Evolutionary conservation across 179 eudicot species (phyloP).

Genomic region (Silene vulgaris): DNA sequence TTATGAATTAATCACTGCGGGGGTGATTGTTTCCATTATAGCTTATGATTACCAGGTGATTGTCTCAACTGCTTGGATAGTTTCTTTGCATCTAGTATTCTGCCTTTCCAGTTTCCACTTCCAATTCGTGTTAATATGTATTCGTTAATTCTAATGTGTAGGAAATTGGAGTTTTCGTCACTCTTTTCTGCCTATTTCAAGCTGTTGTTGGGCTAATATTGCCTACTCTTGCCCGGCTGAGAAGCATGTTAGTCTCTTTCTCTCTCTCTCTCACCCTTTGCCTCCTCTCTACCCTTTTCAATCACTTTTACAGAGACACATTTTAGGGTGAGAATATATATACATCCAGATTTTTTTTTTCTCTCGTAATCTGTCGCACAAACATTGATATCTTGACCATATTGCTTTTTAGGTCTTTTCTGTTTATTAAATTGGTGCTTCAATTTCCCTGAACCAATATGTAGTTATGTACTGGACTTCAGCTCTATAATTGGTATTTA

Average conservation of each 20-base stretch:
- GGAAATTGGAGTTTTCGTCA: conserved; percentile 75
- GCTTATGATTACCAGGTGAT: conserved; percentile 95
- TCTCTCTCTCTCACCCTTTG: conserved; percentile 16
- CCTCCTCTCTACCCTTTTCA: not conserved
- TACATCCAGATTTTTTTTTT: not conserved
- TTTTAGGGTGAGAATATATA: not conserved
- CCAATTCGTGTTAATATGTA: conserved; percentile 3
- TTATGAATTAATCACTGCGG: conserved; percentile 49
- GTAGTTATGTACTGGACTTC: too few species aligned
- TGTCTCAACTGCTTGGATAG: not conserved
- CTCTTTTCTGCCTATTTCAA: conserved; percentile 70
- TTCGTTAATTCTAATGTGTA: conserved; percentile 26
- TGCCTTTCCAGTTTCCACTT: not conserved
- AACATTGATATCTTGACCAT: not conserved
- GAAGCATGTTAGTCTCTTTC: conserved; percentile 58
- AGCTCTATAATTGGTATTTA: too few species aligned
- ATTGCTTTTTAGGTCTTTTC: too few species aligned
- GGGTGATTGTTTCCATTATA: conserved; percentile 54
- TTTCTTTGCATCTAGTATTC: conserved; percentile 2
- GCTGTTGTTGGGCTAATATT: conserved; percentile 62
- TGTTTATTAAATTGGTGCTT: too few species aligned
- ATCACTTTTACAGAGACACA: not conserved
- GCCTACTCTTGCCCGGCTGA: conserved; percentile 84
- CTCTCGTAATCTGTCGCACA: not conserved
- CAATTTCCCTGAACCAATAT: too few species aligned